Evolutionary conservation across 1,284 basidiomycete genomes (phyloP).

Genomic region (Trametes hirsuta): DNA sequence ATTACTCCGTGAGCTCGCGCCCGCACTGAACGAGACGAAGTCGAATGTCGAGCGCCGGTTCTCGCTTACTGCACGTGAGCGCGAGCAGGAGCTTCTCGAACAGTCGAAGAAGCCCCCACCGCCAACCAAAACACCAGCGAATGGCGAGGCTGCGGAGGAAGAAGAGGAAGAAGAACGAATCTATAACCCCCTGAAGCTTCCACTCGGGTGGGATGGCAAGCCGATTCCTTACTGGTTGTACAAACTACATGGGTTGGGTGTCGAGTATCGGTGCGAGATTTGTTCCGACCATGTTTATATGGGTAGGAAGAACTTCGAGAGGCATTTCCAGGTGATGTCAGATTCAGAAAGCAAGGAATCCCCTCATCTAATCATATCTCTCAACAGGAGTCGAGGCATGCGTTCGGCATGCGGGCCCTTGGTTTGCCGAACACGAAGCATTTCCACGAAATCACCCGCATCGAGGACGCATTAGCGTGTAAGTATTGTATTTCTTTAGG

Average conservation of each 20-base stretch:
- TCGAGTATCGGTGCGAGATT: conserved; percentile 98
- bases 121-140: conserved; percentile 46
- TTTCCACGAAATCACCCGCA: conserved; percentile 98
- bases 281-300: conserved; percentile 96
- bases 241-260: conserved; percentile 96
- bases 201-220: conserved; percentile 97
- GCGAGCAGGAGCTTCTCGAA: conserved; percentile 91
- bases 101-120: conserved; percentile 73
- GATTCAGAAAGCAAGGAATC: conserved; percentile 27
- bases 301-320: conserved; percentile 95
- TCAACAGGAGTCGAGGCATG: conserved; percentile 87
- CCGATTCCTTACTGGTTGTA: conserved; percentile 99
- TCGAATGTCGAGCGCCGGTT: conserved; percentile 96
- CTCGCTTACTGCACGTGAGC: conserved; percentile 94
- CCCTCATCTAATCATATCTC: not conserved
- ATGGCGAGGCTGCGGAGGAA: conserved; percentile 67
- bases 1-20: conserved; percentile 67
- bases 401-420: conserved; percentile 97
- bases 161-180: conserved; percentile 95
- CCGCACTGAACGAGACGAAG: conserved; percentile 86
- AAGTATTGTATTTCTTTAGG: conserved; percentile 38
- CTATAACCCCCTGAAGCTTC: conserved; percentile 97
- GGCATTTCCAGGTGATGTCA: conserved; percentile 75
- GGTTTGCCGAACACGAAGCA: conserved; percentile 98
- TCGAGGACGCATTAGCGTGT: conserved; percentile 95